Evolutionary conservation across 371 early-diverging fungal species (phyloP).

Genomic region (Mucor lusitanicus): DNA sequence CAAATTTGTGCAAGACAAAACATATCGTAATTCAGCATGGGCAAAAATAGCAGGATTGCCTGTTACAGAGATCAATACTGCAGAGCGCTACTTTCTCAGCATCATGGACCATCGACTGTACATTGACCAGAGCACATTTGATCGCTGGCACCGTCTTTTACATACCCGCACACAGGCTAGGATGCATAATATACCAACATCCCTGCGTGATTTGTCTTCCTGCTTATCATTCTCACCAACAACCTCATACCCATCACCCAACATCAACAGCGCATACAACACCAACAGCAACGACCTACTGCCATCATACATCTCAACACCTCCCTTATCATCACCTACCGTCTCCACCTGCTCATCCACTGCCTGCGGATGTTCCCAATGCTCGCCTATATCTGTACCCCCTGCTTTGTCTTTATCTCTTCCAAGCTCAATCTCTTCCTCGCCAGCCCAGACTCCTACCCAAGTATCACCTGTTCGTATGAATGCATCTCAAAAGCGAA

Average conservation of each 20-base stretch:
- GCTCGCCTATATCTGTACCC: slow-evolving; percentile 12
- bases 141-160: slow-evolving; percentile 65
- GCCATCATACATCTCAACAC: background rate
- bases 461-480: slow-evolving; percentile 34
- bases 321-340: background rate
- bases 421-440: slow-evolving; percentile 38
- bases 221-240: slow-evolving; percentile 10
- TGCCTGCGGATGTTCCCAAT: slow-evolving; percentile 7
- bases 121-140: slow-evolving; percentile 63
- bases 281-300: background rate
- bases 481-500: slow-evolving; percentile 17
- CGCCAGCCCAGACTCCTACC: slow-evolving; percentile 42
- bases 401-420: slow-evolving; percentile 36
- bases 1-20: slow-evolving; percentile 74
- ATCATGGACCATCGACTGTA: slow-evolving; percentile 72
- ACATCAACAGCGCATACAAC: background rate
- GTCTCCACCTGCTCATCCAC: background rate
- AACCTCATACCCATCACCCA: slow-evolving; percentile 10
- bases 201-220: slow-evolving; percentile 17
- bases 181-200: slow-evolving; percentile 22
- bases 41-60: slow-evolving; percentile 73
- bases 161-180: slow-evolving; percentile 37
- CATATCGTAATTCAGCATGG: slow-evolving; percentile 81
- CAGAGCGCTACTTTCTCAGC: slow-evolving; percentile 69
- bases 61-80: slow-evolving; percentile 69